Conservation (phyloP, 2,329 filamentous ascomycete species). For the Chaetomium olivaceum region DNA sequence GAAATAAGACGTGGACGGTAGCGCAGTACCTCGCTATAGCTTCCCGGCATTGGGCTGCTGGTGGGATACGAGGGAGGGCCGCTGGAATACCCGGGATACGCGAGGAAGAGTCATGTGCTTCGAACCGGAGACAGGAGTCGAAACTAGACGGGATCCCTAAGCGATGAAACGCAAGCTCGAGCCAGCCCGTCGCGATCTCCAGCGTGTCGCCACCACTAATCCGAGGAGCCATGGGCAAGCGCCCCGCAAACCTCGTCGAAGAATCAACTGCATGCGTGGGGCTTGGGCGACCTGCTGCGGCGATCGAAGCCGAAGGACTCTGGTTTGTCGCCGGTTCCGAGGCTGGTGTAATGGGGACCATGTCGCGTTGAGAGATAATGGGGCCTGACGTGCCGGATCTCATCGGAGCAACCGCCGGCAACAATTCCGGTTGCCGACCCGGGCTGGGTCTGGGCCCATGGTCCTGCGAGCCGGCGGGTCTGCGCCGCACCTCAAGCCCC, state of each 20-base stretch:
- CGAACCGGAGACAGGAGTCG: neutral
- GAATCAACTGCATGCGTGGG: neutral
- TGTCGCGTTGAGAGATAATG: neutral
- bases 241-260: conserved; percentile 6
- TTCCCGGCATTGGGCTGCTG: conserved; percentile 1
- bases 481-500: neutral
- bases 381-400: neutral
- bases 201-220: conserved; percentile 5
- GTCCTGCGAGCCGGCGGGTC: conserved; percentile 1
- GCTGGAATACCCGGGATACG: neutral
- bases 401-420: neutral
- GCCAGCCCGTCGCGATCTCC: conserved; percentile 10
- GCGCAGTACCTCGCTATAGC: neutral
- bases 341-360: neutral
- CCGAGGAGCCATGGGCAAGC: conserved; percentile 5
- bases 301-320: neutral
- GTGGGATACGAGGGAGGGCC: conserved; percentile 1
- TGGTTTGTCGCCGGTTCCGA: conserved; percentile 6
- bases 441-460: neutral
- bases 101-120: neutral
- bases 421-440: neutral
- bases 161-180: conserved; percentile 6
- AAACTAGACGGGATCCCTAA: conserved; percentile 1
- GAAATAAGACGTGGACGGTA: neutral
- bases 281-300: neutral